A percentile compares a stretch with the other conserved stretches of the same genome.
These are phyloP conservation scores for Plasmodium berghei DNA, from an alignment of 169 alveolate species.

Conservation along the genomic window DNA sequence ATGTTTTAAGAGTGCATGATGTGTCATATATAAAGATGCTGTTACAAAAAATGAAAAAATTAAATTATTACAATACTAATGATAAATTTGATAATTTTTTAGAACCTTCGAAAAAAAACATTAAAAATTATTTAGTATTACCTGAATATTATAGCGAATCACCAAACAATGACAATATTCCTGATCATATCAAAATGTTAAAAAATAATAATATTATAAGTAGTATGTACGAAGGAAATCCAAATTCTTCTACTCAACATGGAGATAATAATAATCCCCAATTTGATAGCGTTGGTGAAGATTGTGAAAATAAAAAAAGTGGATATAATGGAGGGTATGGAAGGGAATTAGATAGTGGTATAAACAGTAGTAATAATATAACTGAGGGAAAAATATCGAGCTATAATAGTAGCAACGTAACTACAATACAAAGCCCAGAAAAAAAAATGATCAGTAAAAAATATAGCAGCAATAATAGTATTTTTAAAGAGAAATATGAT, in stretches of 20 bases:
- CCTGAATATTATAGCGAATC: conserved; percentile 94
- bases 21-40: conserved; percentile 90
- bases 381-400: neutral
- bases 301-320: neutral
- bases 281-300: neutral
- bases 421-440: conserved; percentile 13
- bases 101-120: conserved; percentile 90
- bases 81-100: conserved; percentile 80
- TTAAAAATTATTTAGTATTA: conserved; percentile 91
- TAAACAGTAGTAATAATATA: neutral
- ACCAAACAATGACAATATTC: conserved; percentile 64
- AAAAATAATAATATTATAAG: conserved; percentile 12
- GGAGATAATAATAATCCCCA: neutral
- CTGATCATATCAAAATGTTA: conserved; percentile 9
- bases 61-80: conserved; percentile 1
- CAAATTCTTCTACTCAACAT: neutral
- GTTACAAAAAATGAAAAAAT: conserved; percentile 76
- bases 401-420: neutral
- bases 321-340: neutral
- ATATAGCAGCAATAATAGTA: conserved; percentile 2
- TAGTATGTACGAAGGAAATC: conserved; percentile 7
- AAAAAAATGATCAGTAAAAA: conserved; percentile 92
- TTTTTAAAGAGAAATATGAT: conserved; percentile 20
- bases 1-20: conserved; percentile 96
- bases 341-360: neutral